Base-by-base conservation (phyloP, 768 basidiomycete genomes). In the Boletus bicolor region DNA sequence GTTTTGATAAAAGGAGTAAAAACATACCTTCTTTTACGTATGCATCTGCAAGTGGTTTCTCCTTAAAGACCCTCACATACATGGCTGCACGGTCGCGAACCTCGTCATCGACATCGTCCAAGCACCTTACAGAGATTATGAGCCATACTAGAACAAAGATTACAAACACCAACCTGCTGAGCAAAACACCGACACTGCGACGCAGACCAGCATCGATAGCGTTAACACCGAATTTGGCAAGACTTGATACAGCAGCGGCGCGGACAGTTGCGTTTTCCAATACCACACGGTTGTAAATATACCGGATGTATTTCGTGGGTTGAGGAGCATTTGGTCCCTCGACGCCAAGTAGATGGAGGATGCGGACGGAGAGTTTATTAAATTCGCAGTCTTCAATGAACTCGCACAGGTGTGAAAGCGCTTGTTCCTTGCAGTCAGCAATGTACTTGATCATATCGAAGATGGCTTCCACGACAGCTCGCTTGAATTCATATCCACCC, bases 301-400 rank as follows among this genome's bases (percentile, higher is more conserved):
- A 98, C 43, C 97, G 90, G 69, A 99, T 99, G 70, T 96, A 99
- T 75, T 98, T 98, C 49, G 93, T 88, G 11, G 97, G 97, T 71
- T 97, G 91, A n/a, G 89, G 86, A 30, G 95, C 88, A 69, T 92
- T 91, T 34, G 97, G 96, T 10, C 96, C 97, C 74, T 99, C 97
- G 55, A 94, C 82, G 35, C 97, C 97, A 45, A 99, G 85, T 37
- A 99, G 76, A 68, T 99, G 91, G 26, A 99, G 81, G 64, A 99
- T 93, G 45, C 96, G 91, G 59, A 99, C 97, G 32, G 94, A 97
- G 48, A 99, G 85, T 74, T 98, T 99, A 34, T 96, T 98, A 69
- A 98, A 99, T 72, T 99, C 97, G 81, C 97, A 99, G 70, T 99
- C 97, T 74, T 99, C 97, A 70, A 99, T 99, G 71, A 99, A 99